Evolutionary conservation across 164 flowering plant genomes (phyloP).

Genomic region (Macadamia integrifolia): DNA sequence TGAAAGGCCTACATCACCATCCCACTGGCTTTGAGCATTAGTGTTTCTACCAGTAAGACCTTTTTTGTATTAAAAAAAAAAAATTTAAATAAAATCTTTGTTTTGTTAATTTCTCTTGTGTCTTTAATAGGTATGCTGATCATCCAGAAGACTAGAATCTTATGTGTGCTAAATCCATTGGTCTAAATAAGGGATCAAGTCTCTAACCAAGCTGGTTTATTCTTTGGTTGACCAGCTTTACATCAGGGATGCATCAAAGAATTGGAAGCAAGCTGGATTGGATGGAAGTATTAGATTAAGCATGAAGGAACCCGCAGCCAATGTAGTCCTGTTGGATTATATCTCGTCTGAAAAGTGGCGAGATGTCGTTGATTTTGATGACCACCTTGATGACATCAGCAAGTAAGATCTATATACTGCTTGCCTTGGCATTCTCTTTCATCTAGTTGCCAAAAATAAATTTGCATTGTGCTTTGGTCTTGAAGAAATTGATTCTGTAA

Average conservation of each 20-base stretch:
- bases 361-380: slow-evolving; percentile 45
- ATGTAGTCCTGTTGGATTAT: slow-evolving; percentile 36
- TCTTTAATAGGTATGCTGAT: too few relatives aligned
- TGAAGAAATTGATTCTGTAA: too few relatives aligned
- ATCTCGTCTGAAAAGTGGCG: slow-evolving; percentile 42
- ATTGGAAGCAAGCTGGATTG: slow-evolving; percentile 35
- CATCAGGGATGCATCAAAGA: slow-evolving; percentile 40
- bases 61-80: too few relatives aligned
- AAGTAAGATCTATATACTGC: slow-evolving; percentile 19
- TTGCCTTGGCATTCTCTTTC: neutral
- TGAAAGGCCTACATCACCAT: too few relatives aligned
- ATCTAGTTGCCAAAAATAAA: neutral
- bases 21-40: too few relatives aligned
- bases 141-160: too few relatives aligned
- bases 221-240: slow-evolving; percentile 24
- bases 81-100: too few relatives aligned
- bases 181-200: too few relatives aligned
- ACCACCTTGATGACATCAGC: slow-evolving; percentile 52
- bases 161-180: too few relatives aligned
- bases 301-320: slow-evolving; percentile 43
- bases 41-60: too few relatives aligned
- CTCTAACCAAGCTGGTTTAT: neutral
- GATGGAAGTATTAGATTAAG: slow-evolving; percentile 29
- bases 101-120: too few relatives aligned
- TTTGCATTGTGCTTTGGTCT: too few relatives aligned